Conservation (phyloP, 2,329 filamentous ascomycete genomes). For the Trichoderma sp. region DNA sequence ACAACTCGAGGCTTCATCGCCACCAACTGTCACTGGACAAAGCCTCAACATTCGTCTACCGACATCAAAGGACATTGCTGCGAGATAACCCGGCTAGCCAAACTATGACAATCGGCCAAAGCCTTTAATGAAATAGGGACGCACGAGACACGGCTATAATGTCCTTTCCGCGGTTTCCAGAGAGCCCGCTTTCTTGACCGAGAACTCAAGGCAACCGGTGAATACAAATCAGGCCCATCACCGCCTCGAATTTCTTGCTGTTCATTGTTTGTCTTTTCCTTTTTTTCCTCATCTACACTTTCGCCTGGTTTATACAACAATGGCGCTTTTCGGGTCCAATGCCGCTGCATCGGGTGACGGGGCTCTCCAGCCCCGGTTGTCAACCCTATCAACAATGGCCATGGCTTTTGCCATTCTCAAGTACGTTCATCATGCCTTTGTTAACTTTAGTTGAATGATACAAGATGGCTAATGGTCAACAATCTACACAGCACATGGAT, state of each 20-base stretch:
- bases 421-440: not conserved
- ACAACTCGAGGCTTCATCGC: slow-evolving; percentile 10
- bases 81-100: slow-evolving; percentile 7
- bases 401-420: slow-evolving; percentile 21
- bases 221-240: slow-evolving; percentile 21
- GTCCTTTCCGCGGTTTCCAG: slow-evolving; percentile 4
- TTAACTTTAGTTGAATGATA: not conserved
- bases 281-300: not conserved
- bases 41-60: not conserved
- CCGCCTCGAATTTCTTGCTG: not conserved
- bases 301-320: not conserved
- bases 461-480: not conserved
- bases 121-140: slow-evolving; percentile 1
- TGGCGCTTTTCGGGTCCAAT: slow-evolving; percentile 5
- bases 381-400: slow-evolving; percentile 15
- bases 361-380: slow-evolving; percentile 18
- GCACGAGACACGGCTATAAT: slow-evolving; percentile 12
- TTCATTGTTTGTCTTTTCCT: not conserved
- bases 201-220: slow-evolving; percentile 2
- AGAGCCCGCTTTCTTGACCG: not conserved
- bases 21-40: slow-evolving; percentile 2
- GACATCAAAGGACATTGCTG: not conserved
- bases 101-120: slow-evolving; percentile 4
- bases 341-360: not conserved
- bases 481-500: slow-evolving; percentile 6